These are phyloP conservation scores for Boletus vinaceobasis DNA, from an alignment of 768 basidiomycete genomes.

Conservation along the genomic window DNA sequence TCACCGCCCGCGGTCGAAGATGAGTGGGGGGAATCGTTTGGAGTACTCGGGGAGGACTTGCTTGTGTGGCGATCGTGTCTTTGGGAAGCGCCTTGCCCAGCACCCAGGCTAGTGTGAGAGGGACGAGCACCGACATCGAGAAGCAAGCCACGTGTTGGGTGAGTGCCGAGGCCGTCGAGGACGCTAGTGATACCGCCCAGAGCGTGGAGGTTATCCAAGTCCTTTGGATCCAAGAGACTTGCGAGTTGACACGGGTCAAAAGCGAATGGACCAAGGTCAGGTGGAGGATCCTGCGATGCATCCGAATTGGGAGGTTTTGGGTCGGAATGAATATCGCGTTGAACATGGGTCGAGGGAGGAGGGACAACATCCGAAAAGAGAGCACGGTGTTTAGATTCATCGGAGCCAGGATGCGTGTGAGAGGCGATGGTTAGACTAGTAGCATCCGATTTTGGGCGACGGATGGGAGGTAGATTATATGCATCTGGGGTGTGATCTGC, in stretches of 20 bases:
- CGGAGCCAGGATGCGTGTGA: conserved; percentile 38
- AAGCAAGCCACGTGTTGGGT: conserved; percentile 45
- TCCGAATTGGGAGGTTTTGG: conserved; percentile 20
- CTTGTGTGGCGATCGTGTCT: conserved; percentile 25
- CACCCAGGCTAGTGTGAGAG: conserved; percentile 21
- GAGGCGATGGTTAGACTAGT: conserved; percentile 35
- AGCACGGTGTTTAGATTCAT: conserved; percentile 25
- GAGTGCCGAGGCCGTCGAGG: conserved; percentile 70
- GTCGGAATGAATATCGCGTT: conserved; percentile 22
- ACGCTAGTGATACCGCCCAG: conserved; percentile 73
- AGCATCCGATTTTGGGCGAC: conserved; percentile 35
- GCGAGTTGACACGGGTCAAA: conserved; percentile 77
- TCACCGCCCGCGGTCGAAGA: conserved; percentile 10
- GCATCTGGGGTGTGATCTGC: conserved; percentile 39
- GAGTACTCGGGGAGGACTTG: neutral
- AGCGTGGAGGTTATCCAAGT: conserved; percentile 54
- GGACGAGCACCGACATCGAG: neutral
- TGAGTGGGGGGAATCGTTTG: conserved; percentile 1
- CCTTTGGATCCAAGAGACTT: conserved; percentile 87
- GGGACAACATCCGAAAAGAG: conserved; percentile 5
- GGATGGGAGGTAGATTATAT: conserved; percentile 28
- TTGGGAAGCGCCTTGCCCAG: conserved; percentile 32
- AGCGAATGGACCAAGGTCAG: conserved; percentile 67
- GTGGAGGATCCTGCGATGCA: conserved; percentile 36
- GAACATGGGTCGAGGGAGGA: conserved; percentile 20